phyloP scores from a whole-genome alignment of 148 eudicot species.

The Dysphania ambrosioides region DNA sequence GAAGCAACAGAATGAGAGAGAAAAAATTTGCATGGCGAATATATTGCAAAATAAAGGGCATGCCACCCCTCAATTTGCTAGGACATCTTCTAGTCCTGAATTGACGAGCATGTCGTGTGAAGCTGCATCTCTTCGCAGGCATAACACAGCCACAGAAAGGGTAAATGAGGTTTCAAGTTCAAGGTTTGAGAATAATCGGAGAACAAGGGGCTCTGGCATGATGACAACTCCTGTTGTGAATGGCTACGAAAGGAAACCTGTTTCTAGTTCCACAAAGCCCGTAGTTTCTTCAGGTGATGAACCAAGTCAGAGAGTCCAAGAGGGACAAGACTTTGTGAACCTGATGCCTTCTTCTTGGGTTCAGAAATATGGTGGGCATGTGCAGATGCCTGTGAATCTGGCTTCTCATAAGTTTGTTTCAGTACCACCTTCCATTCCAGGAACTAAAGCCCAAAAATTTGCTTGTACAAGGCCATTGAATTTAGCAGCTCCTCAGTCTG shows the following conservation, averaged over 20 bases:
- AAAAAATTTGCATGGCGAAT: slow-evolving; percentile 22
- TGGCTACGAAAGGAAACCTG: slow-evolving; percentile 28
- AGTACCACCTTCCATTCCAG: slow-evolving; percentile 33
- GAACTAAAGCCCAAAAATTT: slow-evolving; percentile 30
- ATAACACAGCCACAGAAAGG: slow-evolving; percentile 28
- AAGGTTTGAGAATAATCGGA: slow-evolving; percentile 9
- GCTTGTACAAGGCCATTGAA: slow-evolving; percentile 28
- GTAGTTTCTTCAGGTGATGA: slow-evolving; percentile 30
- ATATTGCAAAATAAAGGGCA: slow-evolving; percentile 30
- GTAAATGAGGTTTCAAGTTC: slow-evolving; percentile 23
- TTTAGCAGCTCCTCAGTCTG: slow-evolving; percentile 23
- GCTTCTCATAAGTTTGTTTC: slow-evolving; percentile 40
- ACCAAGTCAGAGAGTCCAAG: slow-evolving; percentile 27
- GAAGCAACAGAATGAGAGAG: slow-evolving; percentile 29
- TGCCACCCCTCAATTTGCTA: slow-evolving; percentile 39
- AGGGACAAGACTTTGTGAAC: slow-evolving; percentile 38
- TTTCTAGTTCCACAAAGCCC: slow-evolving; percentile 17
- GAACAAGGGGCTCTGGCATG: slow-evolving; percentile 2
- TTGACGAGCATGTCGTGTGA: slow-evolving; percentile 32
- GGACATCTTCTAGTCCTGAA: slow-evolving; percentile 57
- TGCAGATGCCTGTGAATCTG: slow-evolving; percentile 40
- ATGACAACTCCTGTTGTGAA: slow-evolving; percentile 11
- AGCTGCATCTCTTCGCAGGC: slow-evolving; percentile 24
- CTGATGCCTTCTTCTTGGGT: slow-evolving; percentile 31
- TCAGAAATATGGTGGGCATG: slow-evolving; percentile 30